Conservation (phyloP, 345 rosid species). For the Populus nigra region DNA sequence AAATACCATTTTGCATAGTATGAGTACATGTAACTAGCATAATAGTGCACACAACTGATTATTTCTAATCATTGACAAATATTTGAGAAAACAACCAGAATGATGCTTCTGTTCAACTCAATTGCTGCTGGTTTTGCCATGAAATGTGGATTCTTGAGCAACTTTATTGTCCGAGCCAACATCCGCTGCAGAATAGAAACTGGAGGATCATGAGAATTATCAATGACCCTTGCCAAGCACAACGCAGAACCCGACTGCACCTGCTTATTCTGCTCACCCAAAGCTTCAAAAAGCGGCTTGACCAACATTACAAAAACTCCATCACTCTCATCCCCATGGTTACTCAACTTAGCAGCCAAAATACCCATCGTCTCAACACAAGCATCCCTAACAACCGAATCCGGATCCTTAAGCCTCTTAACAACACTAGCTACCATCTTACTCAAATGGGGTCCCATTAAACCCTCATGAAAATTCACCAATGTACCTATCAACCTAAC, state of each 20-base stretch:
- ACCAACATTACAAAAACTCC: slow-evolving; percentile 61
- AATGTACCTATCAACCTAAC: slow-evolving; percentile 61
- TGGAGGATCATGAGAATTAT: slow-evolving; percentile 59
- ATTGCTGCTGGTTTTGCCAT: slow-evolving; percentile 81
- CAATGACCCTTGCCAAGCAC: slow-evolving; percentile 81
- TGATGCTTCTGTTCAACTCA: slow-evolving; percentile 71
- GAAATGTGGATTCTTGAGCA: slow-evolving; percentile 80
- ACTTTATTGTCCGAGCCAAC: slow-evolving; percentile 61
- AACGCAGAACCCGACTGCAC: slow-evolving; percentile 81
- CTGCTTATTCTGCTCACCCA: slow-evolving; percentile 89
- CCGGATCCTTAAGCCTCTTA: slow-evolving; percentile 87
- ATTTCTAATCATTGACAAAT: background rate
- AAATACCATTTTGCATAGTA: background rate
- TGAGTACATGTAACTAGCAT: background rate
- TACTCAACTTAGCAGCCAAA: slow-evolving; percentile 58
- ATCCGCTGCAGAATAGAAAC: slow-evolving; percentile 66
- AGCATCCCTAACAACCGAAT: slow-evolving; percentile 81
- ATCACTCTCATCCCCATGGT: slow-evolving; percentile 35
- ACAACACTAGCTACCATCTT: slow-evolving; percentile 77
- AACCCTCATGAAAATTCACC: slow-evolving; percentile 49
- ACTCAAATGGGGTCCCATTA: slow-evolving; percentile 47
- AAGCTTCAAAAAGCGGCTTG: slow-evolving; percentile 82
- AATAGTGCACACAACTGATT: background rate
- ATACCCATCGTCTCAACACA: slow-evolving; percentile 74
- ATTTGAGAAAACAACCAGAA: slow-evolving; percentile 48